Conservation (phyloP, 2,329 filamentous ascomycete species). For the Penicillium janthinellum region DNA sequence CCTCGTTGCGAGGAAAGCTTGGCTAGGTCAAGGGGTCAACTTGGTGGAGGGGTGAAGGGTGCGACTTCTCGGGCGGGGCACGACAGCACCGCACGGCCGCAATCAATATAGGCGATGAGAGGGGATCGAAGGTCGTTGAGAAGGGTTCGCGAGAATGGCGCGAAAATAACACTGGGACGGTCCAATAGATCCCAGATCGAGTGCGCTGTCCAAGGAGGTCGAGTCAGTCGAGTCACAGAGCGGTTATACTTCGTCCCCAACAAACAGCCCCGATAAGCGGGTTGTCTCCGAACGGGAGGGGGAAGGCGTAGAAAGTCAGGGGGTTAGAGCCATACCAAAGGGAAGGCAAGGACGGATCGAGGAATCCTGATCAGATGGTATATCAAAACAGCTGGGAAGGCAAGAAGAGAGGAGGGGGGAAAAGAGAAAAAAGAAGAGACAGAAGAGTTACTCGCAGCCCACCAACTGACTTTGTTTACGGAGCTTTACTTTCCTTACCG, state of each 20-base stretch:
- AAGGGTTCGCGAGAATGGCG: slow-evolving; percentile 25
- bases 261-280: slow-evolving; percentile 2
- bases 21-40: neutral
- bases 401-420: slow-evolving; percentile 10
- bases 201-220: slow-evolving; percentile 5
- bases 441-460: slow-evolving; percentile 17
- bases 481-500: slow-evolving; percentile 2
- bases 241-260: slow-evolving; percentile 9
- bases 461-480: slow-evolving; percentile 11
- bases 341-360: slow-evolving; percentile 8
- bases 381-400: neutral
- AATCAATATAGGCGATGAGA: slow-evolving; percentile 11
- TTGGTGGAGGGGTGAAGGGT: slow-evolving; percentile 9
- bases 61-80: slow-evolving; percentile 12
- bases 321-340: neutral
- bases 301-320: neutral
- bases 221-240: neutral
- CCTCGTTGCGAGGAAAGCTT: neutral
- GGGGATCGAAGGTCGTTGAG: slow-evolving; percentile 5
- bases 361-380: neutral
- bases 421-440: neutral
- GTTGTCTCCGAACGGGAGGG: neutral
- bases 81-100: slow-evolving; percentile 12
- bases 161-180: neutral
- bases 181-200: slow-evolving; percentile 5